Percentiles rank a stretch among this genome's conserved stretches.
Conservation (phyloP, 441 rosid genomes). For the Gossypium schwendimanii region DNA sequence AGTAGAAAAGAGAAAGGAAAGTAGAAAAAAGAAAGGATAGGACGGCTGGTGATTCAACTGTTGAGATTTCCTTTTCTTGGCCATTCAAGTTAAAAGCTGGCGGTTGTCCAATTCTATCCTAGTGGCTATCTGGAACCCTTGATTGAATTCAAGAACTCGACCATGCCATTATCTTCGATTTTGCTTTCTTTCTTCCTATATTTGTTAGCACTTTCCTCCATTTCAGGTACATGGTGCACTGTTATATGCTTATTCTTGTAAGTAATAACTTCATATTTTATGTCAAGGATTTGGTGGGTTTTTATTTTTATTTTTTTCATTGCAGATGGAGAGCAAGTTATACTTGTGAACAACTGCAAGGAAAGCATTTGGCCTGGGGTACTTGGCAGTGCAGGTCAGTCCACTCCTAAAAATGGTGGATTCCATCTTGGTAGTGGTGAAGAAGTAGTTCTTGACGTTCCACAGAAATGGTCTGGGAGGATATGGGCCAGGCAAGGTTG, state of each 20-base stretch:
- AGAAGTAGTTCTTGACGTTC: slow-evolving; percentile 59
- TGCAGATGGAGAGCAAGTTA: slow-evolving; percentile 71
- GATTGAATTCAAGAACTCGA: slow-evolving; percentile 9
- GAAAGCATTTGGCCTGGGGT: slow-evolving; percentile 87
- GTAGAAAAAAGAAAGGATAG: slow-evolving; percentile 19
- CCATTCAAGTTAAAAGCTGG: slow-evolving; percentile 17
- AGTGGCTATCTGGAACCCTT: slow-evolving; percentile 10
- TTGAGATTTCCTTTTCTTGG: slow-evolving; percentile 11
- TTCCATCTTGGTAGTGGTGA: slow-evolving; percentile 63
- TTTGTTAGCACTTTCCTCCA: slow-evolving; percentile 19
- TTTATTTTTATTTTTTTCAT: neutral
- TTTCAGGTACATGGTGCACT: slow-evolving; percentile 26
- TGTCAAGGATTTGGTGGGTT: neutral
- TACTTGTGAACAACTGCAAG: slow-evolving; percentile 76
- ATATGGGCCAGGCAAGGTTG: slow-evolving; percentile 92
- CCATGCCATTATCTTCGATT: slow-evolving; percentile 28
- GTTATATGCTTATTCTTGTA: neutral
- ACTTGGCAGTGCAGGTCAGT: slow-evolving; percentile 66
- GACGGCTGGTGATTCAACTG: neutral
- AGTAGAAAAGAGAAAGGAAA: slow-evolving; percentile 24
- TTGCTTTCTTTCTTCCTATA: slow-evolving; percentile 29
- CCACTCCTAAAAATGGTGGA: slow-evolving; percentile 64
- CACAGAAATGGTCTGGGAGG: slow-evolving; percentile 80
- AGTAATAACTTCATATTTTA: neutral
- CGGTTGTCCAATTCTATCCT: neutral